Conservation (phyloP, 768 basidiomycete species). For the Mrakia frigida region DNA sequence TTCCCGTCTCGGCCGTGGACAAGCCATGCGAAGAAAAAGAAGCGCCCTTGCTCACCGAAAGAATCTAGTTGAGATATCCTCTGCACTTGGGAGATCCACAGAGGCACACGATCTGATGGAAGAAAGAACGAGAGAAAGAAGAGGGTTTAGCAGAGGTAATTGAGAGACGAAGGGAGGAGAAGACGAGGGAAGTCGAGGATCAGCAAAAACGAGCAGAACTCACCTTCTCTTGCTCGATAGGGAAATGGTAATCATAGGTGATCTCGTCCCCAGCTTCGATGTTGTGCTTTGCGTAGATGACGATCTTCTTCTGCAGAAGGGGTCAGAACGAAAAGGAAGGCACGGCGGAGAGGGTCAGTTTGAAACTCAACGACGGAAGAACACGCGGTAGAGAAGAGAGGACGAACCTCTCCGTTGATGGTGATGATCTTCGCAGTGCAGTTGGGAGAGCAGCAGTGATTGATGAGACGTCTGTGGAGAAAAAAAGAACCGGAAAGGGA, state of each 20-base stretch:
- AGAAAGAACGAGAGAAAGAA: no score
- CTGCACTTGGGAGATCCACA: constrained; percentile 31
- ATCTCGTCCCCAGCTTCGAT: constrained; percentile 97
- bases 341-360: not conserved
- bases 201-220: not conserved
- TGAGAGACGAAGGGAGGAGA: not conserved
- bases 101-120: constrained; percentile 30
- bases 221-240: constrained; percentile 88
- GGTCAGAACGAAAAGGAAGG: not conserved
- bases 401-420: constrained; percentile 46
- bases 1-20: no score
- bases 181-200: not conserved
- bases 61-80: constrained; percentile 30
- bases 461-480: constrained; percentile 75
- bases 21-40: no score
- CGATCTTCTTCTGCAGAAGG: constrained; percentile 74
- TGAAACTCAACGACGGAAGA: no score
- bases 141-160: not conserved
- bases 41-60: no score
- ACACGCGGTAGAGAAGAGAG: not conserved
- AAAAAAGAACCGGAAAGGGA: not conserved
- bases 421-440: constrained; percentile 53
- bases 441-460: constrained; percentile 91
- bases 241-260: constrained; percentile 99
- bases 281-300: constrained; percentile 95